Conservation (phyloP, 176 grass and related monocot species). For the Rhynchospora breviuscula region DNA sequence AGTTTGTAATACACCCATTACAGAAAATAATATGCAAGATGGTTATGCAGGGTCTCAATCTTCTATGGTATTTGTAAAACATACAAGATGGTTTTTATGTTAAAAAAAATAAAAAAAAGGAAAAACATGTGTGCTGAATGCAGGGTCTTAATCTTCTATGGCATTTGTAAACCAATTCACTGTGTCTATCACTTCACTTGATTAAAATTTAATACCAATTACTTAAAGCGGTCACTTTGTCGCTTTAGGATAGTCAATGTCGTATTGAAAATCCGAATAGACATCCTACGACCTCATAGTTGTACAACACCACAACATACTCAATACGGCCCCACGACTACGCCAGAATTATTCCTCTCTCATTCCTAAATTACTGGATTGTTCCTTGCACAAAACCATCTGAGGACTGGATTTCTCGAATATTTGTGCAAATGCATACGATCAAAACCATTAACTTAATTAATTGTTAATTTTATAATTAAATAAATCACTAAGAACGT, state of each 20-base stretch:
- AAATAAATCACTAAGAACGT: background rate
- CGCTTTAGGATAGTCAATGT: background rate
- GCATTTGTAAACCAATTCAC: no score
- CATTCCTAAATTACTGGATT: background rate
- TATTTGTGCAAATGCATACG: background rate
- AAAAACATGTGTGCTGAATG: no score
- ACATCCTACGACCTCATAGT: background rate
- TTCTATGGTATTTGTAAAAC: no score
- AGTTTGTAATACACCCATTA: no score
- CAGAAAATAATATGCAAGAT: no score
- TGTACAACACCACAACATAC: background rate
- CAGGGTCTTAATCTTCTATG: no score
- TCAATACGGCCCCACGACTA: background rate
- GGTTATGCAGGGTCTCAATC: no score
- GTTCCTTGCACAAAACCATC: background rate
- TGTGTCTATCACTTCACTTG: no score
- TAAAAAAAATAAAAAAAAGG: no score
- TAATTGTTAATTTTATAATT: background rate
- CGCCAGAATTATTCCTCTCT: background rate
- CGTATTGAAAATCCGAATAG: background rate
- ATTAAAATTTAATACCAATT: no score
- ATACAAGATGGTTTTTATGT: no score
- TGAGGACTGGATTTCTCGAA: background rate
- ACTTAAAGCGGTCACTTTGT: no score
- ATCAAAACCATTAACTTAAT: background rate